A percentile compares a stretch with the other conserved stretches of the same genome.
phyloP scores from a whole-genome alignment of 2,329 filamentous ascomycete species.

The Lasiodiplodia hormozganensis region DNA sequence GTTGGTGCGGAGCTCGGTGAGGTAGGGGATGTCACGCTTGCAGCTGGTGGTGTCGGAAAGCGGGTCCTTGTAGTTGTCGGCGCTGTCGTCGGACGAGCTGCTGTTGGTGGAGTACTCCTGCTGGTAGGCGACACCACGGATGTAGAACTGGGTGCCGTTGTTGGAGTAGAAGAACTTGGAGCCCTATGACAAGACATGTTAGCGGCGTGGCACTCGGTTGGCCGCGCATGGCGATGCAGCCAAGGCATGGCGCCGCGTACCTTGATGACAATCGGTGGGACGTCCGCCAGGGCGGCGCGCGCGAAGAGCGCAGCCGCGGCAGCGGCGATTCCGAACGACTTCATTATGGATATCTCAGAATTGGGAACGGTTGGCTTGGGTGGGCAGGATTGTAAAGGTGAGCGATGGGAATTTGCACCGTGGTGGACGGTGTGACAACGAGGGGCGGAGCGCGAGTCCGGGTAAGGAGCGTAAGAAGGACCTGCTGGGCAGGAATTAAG shows the following conservation, averaged over 20 bases:
- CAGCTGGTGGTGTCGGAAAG: slow-evolving; percentile 75
- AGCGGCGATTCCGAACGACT: slow-evolving; percentile 56
- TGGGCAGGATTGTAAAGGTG: slow-evolving; percentile 4
- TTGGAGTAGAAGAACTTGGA: slow-evolving; percentile 90
- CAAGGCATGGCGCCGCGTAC: slow-evolving; percentile 46
- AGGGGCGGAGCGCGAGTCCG: slow-evolving; percentile 28
- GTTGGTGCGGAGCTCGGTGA: slow-evolving; percentile 83
- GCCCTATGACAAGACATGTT: slow-evolving; percentile 57
- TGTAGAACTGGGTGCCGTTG: slow-evolving; percentile 75
- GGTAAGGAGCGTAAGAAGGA: slow-evolving; percentile 30
- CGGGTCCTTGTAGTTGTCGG: slow-evolving; percentile 78
- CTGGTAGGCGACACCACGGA: slow-evolving; percentile 96
- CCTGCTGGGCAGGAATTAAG: slow-evolving; percentile 26
- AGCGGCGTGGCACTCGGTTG: slow-evolving; percentile 5
- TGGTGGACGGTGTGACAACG: slow-evolving; percentile 1
- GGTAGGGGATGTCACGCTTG: slow-evolving; percentile 83
- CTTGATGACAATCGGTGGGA: slow-evolving; percentile 74
- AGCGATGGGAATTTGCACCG: slow-evolving; percentile 25
- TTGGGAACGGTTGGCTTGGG: slow-evolving; percentile 1
- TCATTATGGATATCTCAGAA: slow-evolving; percentile 56
- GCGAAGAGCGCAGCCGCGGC: slow-evolving; percentile 61
- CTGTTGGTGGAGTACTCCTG: slow-evolving; percentile 67
- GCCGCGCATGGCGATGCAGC: slow-evolving; percentile 17
- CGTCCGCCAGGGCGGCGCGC: slow-evolving; percentile 58
- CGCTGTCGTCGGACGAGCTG: slow-evolving; percentile 63